Conservation (phyloP, 306 rosid genomes). For the Rosa persica region DNA sequence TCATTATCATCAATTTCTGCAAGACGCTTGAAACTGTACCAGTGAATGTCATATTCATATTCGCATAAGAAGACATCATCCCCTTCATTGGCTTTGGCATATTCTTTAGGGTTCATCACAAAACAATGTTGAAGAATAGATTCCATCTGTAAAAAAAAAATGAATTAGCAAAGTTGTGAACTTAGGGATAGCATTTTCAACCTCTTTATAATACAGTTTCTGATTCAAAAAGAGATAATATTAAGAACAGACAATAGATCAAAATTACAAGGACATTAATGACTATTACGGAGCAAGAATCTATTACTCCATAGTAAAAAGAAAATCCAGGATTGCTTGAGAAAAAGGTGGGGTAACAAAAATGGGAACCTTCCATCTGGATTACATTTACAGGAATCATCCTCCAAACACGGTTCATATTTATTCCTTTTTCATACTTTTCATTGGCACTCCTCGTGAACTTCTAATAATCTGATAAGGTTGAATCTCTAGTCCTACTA, state of each 20-base stretch:
- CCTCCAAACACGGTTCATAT: not conserved
- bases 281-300: not conserved
- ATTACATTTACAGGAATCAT: not conserved
- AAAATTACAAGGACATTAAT: not conserved
- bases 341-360: not conserved
- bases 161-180: conserved; percentile 19
- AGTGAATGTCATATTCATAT: conserved; percentile 83
- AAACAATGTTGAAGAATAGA: conserved; percentile 73
- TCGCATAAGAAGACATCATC: conserved; percentile 87
- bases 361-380: not conserved
- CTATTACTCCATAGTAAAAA: not conserved
- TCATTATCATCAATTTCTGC: conserved; percentile 63
- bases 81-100: conserved; percentile 72
- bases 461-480: not conserved
- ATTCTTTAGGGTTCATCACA: conserved; percentile 75
- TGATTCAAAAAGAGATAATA: not conserved
- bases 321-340: not conserved
- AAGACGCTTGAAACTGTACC: conserved; percentile 89
- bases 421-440: not conserved
- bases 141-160: conserved; percentile 64
- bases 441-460: not conserved
- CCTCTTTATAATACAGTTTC: conserved; percentile 15
- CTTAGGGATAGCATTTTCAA: conserved; percentile 14
- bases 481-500: not conserved
- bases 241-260: not conserved